A percentile compares a stretch with the other conserved stretches of the same genome.
Evolutionary conservation across 225 moss, liverwort and hornwort genomes (phyloP).

Genomic region (Polytrichum formosum): DNA sequence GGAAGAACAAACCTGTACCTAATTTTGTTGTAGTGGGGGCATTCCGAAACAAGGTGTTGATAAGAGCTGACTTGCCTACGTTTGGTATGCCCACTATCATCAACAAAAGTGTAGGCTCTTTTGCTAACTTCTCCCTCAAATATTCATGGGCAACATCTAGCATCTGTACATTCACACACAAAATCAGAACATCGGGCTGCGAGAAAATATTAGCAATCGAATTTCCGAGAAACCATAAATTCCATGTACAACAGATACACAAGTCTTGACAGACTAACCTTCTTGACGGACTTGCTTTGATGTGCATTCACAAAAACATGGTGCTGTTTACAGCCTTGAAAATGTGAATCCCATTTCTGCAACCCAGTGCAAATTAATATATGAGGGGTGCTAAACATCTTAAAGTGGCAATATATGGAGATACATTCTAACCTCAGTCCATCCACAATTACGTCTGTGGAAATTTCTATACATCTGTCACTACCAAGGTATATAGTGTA

Average conservation of each 20-base stretch:
- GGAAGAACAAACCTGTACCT: conserved; percentile 38
- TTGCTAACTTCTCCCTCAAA: conserved; percentile 64
- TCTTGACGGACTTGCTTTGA: conserved; percentile 59
- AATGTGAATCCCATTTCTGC: conserved; percentile 88
- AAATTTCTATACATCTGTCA: too few relatives aligned
- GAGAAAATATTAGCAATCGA: background rate
- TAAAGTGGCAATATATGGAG: background rate
- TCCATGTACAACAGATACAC: too few relatives aligned
- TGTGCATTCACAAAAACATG: conserved; percentile 90
- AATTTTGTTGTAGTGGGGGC: conserved; percentile 43
- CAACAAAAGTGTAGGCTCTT: conserved; percentile 85
- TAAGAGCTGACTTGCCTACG: conserved; percentile 96
- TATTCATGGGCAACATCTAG: conserved; percentile 64
- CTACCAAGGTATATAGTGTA: too few relatives aligned
- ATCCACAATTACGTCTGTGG: too few relatives aligned
- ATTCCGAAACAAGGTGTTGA: conserved; percentile 73
- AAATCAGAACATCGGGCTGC: background rate
- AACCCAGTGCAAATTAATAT: conserved; percentile 14
- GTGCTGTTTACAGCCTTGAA: conserved; percentile 54
- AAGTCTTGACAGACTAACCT: conserved; percentile 15
- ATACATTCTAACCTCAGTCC: too few relatives aligned
- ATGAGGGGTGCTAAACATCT: background rate
- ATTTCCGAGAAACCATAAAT: too few relatives aligned
- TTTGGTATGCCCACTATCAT: conserved; percentile 97
- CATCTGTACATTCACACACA: conserved; percentile 50